Base-by-base conservation (phyloP, 108 stramenopile genomes). In the Aurantiochytrium sp. region DNA sequence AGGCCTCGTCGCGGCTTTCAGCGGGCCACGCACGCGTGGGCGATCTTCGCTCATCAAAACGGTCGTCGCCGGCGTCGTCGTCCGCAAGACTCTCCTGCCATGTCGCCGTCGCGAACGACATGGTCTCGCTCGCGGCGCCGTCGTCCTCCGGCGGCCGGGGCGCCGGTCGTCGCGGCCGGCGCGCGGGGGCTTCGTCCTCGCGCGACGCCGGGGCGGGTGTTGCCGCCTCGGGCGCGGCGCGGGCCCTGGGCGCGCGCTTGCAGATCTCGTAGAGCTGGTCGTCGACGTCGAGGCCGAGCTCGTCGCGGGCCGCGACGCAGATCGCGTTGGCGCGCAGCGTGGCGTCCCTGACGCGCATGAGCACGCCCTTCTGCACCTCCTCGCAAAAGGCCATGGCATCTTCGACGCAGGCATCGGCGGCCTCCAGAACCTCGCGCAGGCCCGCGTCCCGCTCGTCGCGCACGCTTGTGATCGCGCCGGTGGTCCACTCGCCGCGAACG, bases 31-130 rank as follows among this genome's bases (percentile, higher is more conserved):
- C 6, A 31, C 42, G 24, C 39, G 6, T n/a, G 39, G 6, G 39
- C 32, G n/a, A 41, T 30, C 45, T 12, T 42, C 73, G n/a, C 10
- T 81, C 73, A 48, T 30, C 42, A 81, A 30, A 6, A 27, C 8
- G 12, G 10, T 81, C 73, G 24, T 24, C 42, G 36, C 17, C 73
- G 24, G 36, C 39, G n/a, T 24, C 45, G 12, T 42, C 73, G 24
- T 48, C 42, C 73, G 3, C 73, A 81, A 41, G 1, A n/a, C 73
- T 81, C 39, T 81, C 73, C 39, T 81, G 42, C 73, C 73, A 81
- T 6, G 73, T 81, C 19, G 73, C 73, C 3, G 73, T 81, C 19
- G 73, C 45, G 17, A 81, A 48, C 42, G 73, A 81, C 42, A 81
- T 48, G 42, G 45, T 81, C 17, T 81, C 73, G 73, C 42, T 48